These are phyloP conservation scores for Nadsonia commutata DNA, from an alignment of 1,139 yeast genomes.

Conservation along the genomic window DNA sequence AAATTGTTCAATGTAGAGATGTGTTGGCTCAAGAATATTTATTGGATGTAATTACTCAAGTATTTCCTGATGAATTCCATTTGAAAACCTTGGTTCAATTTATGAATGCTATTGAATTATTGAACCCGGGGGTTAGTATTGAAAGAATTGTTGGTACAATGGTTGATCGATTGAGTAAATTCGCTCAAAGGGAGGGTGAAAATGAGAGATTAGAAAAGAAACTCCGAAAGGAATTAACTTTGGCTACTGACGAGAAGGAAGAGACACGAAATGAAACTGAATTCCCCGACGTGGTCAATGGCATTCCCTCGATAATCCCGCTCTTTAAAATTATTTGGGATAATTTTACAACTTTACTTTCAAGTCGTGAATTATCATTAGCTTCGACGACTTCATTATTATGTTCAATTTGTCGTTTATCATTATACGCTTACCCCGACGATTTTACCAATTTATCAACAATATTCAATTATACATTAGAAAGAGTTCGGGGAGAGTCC, in stretches of 20 bases:
- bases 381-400: constrained; percentile 54
- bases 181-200: constrained; percentile 24
- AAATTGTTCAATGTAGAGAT: constrained; percentile 84
- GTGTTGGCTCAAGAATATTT: constrained; percentile 83
- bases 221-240: constrained; percentile 8
- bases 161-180: constrained; percentile 60
- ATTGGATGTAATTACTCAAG: constrained; percentile 80
- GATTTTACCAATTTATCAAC: constrained; percentile 46
- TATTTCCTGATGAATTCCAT: constrained; percentile 89
- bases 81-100: constrained; percentile 55
- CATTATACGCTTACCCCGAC: constrained; percentile 54
- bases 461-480: constrained; percentile 44
- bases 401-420: constrained; percentile 47
- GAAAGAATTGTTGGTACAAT: constrained; percentile 54
- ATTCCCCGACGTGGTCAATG: constrained; percentile 7
- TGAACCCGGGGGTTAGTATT: constrained; percentile 57
- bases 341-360: constrained; percentile 40
- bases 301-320: constrained; percentile 16
- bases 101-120: constrained; percentile 47
- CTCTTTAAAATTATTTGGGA: constrained; percentile 52
- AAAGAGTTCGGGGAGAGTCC: constrained; percentile 24
- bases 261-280: constrained; percentile 6
- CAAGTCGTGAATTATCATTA: constrained; percentile 43
- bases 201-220: constrained; percentile 9
- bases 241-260: constrained; percentile 8